Evolutionary conservation across 2,329 filamentous ascomycete species (phyloP), one percentile per base, ranked within the genome.

Genomic region (Penicillium hesseltinei): DNA sequence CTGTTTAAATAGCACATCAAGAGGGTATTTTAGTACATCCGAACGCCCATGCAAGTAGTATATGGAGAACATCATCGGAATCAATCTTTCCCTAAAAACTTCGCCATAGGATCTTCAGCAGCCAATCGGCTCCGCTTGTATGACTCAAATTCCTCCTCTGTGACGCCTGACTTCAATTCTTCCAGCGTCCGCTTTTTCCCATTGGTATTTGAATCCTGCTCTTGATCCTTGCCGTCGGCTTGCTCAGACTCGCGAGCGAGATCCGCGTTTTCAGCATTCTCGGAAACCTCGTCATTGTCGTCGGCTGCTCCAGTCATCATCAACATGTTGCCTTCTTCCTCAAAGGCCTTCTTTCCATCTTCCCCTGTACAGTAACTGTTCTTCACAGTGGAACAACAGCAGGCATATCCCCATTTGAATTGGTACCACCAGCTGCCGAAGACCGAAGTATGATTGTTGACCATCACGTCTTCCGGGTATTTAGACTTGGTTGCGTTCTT

Each of bases 381-480:
- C 77, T 96, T 97, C 61, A 96, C 85, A 23, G 87, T 88, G 0
- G 92, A 96, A 73, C 95, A 92, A 79, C 94, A 99, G 75, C 94
- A 99, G 23, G 90, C 84, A 75, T 96, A 99, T 1, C 94, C 94
- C 94, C 94, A 99, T 75, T 88, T 84, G 77, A 97, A 97, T 70
- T 91, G 87, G 52, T 87, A 85, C 94, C 94, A 99, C 94, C 94
- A 99, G 69, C 92, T 96, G 48, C 94, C 94, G 90, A 92, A 99
- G 3, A 96, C 88, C 0, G 89, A 88, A 3, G 86, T 91, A 76
- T 99, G 94, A 70, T 99, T 99, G 78, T 96, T 93, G 72, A 89
- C 84, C 53, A 89, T 79, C 0, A 97, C 82, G 68, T 99, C 91
- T 71, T 99, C 94, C 5, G 87, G 77, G 70, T 99, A 99, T 72